Percentiles rank a stretch among this genome's conserved stretches.
Evolutionary conservation across 2,329 filamentous ascomycete genomes (phyloP).

Genomic region (Trichoderma endophyticum): DNA sequence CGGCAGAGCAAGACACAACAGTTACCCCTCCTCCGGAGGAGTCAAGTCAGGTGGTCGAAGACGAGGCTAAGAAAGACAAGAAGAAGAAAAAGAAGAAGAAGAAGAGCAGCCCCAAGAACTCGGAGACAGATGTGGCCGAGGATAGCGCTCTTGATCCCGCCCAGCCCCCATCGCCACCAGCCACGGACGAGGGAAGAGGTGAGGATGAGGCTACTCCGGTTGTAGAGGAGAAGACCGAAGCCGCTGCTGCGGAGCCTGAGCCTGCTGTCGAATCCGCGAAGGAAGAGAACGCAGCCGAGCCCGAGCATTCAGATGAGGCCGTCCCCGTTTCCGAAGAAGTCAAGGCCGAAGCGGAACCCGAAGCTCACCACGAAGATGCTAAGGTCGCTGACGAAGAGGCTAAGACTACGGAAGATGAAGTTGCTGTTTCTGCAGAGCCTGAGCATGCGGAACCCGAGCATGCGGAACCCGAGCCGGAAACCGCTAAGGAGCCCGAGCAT

Average conservation of each 20-base stretch:
- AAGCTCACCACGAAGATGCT: conserved; percentile 14
- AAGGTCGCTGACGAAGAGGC: conserved; percentile 11
- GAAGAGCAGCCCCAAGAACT: conserved; percentile 16
- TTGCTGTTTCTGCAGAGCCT: conserved; percentile 15
- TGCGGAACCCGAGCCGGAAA: neutral
- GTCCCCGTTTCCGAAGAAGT: conserved; percentile 11
- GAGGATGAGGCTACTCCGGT: conserved; percentile 4
- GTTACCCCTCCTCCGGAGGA: conserved; percentile 15
- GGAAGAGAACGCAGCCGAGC: conserved; percentile 6
- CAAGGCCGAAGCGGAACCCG: neutral
- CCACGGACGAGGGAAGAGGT: conserved; percentile 11
- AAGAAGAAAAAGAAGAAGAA: conserved; percentile 21
- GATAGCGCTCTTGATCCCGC: conserved; percentile 15
- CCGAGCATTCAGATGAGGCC: conserved; percentile 1
- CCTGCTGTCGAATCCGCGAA: neutral
- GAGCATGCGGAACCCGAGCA: neutral
- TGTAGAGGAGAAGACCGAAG: conserved; percentile 7
- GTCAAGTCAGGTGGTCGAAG: conserved; percentile 6
- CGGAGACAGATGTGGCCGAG: conserved; percentile 10
- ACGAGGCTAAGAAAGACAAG: conserved; percentile 19
- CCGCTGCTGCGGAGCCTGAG: neutral
- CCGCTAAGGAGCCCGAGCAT: neutral
- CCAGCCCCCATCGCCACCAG: conserved; percentile 17
- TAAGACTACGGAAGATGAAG: neutral
- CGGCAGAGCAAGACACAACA: conserved; percentile 15